Conservation (phyloP, 176 grass and related monocot genomes). For the Raddia distichophylla region DNA sequence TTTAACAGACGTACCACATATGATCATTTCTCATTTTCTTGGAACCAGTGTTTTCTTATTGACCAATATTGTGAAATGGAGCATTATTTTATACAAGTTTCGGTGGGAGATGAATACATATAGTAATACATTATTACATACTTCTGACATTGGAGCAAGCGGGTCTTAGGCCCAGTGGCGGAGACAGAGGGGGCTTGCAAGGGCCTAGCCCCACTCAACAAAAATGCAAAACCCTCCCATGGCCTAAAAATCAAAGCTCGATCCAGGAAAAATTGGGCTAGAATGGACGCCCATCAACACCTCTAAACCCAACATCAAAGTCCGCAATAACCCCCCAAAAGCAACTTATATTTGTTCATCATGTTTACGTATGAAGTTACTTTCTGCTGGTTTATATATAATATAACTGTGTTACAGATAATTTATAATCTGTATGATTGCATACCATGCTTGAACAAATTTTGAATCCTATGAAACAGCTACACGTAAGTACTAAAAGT, state of each 20-base stretch:
- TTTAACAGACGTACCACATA: not conserved
- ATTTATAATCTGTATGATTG: slow-evolving; percentile 13
- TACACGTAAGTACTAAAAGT: slow-evolving; percentile 9
- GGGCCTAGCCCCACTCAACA: too few relatives aligned
- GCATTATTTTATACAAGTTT: not conserved
- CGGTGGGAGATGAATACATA: not conserved
- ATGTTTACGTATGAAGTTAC: slow-evolving; percentile 7
- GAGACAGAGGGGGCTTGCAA: too few relatives aligned
- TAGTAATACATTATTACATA: not conserved
- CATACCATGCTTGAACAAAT: slow-evolving; percentile 25
- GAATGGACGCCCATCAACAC: not conserved
- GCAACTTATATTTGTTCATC: slow-evolving; percentile 30
- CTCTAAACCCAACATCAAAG: not conserved
- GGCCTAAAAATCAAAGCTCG: too few relatives aligned
- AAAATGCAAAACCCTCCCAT: too few relatives aligned
- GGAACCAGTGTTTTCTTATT: not conserved
- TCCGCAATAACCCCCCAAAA: not conserved
- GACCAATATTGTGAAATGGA: not conserved
- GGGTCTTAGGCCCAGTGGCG: too few relatives aligned
- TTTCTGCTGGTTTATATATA: slow-evolving; percentile 11
- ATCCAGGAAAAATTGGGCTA: not conserved
- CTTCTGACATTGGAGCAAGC: not conserved
- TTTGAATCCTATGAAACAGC: not conserved
- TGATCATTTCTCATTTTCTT: not conserved
- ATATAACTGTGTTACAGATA: slow-evolving; percentile 15